Evolutionary conservation across 176 grass and related monocot genomes (phyloP).

Genomic region (Saccharum officinarum): DNA sequence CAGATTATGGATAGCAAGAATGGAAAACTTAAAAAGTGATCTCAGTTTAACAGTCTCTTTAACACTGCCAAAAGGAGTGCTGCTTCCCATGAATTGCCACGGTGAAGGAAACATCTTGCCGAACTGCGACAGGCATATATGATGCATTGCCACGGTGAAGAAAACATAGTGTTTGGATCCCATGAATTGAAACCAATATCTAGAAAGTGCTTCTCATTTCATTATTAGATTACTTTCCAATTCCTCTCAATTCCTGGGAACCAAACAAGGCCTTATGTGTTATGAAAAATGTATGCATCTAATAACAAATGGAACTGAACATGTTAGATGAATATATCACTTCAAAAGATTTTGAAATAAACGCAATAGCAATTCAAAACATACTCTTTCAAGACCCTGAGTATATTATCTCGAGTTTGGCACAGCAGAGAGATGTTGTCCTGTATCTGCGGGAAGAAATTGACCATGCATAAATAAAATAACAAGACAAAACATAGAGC

Average conservation of each 20-base stretch:
- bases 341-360: not conserved
- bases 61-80: not conserved
- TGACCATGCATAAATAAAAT: slow-evolving; percentile 8
- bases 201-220: too few relatives aligned
- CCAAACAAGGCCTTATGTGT: not conserved
- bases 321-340: not conserved
- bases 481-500: not conserved
- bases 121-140: not conserved
- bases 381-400: slow-evolving; percentile 87
- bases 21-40: not conserved
- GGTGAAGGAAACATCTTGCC: not conserved
- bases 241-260: too few relatives aligned
- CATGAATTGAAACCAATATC: too few relatives aligned
- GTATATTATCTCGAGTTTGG: slow-evolving; percentile 86
- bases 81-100: not conserved
- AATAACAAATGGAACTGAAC: slow-evolving; percentile 18
- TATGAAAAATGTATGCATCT: not conserved
- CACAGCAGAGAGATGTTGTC: slow-evolving; percentile 77
- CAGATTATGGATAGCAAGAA: not conserved
- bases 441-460: slow-evolving; percentile 61
- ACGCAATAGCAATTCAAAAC: slow-evolving; percentile 34
- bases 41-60: not conserved
- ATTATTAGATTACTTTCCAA: too few relatives aligned
- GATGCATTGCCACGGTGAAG: not conserved
- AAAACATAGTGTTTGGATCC: not conserved